Base-by-base conservation (phyloP, 352 stramenopile genomes). In the Globisporangium spinosum region DNA sequence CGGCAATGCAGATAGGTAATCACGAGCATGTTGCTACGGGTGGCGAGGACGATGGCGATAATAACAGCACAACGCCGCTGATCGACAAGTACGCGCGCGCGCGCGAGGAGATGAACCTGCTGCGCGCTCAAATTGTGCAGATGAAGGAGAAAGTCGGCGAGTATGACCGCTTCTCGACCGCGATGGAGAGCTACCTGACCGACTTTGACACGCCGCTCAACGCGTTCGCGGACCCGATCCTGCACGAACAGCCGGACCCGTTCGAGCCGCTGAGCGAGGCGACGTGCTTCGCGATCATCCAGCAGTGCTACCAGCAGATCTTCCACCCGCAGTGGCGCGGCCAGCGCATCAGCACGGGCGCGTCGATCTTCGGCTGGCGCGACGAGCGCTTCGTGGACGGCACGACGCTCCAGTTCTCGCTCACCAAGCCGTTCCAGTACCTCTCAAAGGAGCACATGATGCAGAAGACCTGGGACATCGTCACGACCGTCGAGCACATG, bases 351-450 rank as follows among this genome's bases (percentile, higher is more conserved):
- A 85, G 75, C 74, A 81, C 75, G 0, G 74, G 74, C 27, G 70
- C 80, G 45, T 66, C 74, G 64, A 78, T 85, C 64, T 70, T 82
- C 22, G 75, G 77, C 25, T 85, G 77, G 77, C 70, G 80, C 59
- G 77, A 85, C 54, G 71, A 85, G 67, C 79, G 79, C 70, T 85
- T 79, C 51, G 69, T 85, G 12, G 77, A 85, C 62, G 75, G 69
- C 49, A 76, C 77, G 53, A 80, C 74, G 62, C 71, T 85, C 61
- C 77, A 79, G 67, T 85, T 82, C 55, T 70, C 75, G 51, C 72
- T 85, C 63, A 69, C 70, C 0, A 85, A 85, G 49, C 61, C 58
- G 23, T 54, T 85, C 13, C 59, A 25, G n/a, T 67, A 69, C 22
- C 70, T 77, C 62, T 77, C 69, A 20, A 58, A 57, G 23, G 74